These are phyloP conservation scores for Mallotus nudiflorus DNA, from an alignment of 345 rosid genomes.

Conservation along the genomic window DNA sequence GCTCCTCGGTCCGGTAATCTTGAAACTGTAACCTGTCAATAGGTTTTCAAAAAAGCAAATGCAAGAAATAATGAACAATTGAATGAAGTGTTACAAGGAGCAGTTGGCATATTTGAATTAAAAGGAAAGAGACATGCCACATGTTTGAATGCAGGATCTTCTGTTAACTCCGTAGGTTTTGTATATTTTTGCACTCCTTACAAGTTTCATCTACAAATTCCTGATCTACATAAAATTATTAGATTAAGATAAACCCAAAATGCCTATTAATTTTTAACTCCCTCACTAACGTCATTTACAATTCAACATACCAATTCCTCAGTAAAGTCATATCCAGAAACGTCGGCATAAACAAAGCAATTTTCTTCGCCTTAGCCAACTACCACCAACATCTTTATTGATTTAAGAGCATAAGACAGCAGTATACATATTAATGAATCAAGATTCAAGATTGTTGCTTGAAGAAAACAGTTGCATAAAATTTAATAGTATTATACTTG, in stretches of 20 bases:
- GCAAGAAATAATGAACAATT: neutral
- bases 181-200: no score
- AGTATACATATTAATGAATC: no score
- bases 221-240: no score
- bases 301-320: neutral
- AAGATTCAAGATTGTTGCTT: neutral
- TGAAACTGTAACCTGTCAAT: slow-evolving; percentile 53
- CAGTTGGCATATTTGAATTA: neutral
- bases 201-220: neutral
- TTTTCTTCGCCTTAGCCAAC: neutral
- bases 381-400: neutral
- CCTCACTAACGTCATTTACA: neutral
- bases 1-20: slow-evolving; percentile 82
- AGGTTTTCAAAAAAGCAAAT: neutral
- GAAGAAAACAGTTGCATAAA: neutral
- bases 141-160: neutral
- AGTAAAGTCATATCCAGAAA: neutral
- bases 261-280: no score
- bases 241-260: no score
- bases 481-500: neutral
- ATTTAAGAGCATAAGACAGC: no score
- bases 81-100: neutral
- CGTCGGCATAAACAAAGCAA: neutral
- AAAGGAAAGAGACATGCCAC: neutral
- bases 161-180: neutral